Conservation (phyloP, 202 grass and related monocot species). For the Zoysia matrella region DNA sequence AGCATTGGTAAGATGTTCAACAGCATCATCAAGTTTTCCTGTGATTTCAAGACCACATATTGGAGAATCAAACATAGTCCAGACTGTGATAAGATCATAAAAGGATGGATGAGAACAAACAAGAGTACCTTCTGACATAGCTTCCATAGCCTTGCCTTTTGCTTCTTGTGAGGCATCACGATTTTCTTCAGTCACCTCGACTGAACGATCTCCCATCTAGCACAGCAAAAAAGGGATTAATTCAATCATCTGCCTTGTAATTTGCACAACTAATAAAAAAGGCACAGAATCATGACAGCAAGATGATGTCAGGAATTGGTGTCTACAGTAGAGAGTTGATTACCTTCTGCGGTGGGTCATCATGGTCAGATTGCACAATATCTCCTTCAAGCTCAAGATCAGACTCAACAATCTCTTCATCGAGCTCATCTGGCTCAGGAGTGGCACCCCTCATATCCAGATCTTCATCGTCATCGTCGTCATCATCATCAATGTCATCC, state of each 20-base stretch:
- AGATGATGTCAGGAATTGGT: background rate
- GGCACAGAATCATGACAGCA: background rate
- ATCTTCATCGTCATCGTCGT: constrained; percentile 45
- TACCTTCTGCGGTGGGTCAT: constrained; percentile 84
- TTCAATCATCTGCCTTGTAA: background rate
- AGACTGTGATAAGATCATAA: background rate
- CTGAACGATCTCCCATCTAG: constrained; percentile 83
- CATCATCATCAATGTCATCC: constrained; percentile 64
- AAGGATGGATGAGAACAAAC: background rate
- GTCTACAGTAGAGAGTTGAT: background rate
- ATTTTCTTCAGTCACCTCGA: constrained; percentile 88
- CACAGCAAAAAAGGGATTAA: background rate
- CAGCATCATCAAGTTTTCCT: constrained; percentile 84
- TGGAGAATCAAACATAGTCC: background rate
- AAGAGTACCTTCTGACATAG: constrained; percentile 79
- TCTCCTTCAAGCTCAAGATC: constrained; percentile 90
- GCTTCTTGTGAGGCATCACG: constrained; percentile 85
- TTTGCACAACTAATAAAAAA: background rate
- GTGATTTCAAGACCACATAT: constrained; percentile 19
- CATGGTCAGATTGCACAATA: constrained; percentile 79
- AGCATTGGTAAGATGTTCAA: constrained; percentile 89
- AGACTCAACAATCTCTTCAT: constrained; percentile 88
- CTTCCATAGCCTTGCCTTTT: constrained; percentile 84
- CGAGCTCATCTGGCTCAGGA: constrained; percentile 74
- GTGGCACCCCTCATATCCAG: constrained; percentile 52